phyloP scores from a whole-genome alignment of 176 grass and related monocot species.

The Eremochloa ophiuroides region DNA sequence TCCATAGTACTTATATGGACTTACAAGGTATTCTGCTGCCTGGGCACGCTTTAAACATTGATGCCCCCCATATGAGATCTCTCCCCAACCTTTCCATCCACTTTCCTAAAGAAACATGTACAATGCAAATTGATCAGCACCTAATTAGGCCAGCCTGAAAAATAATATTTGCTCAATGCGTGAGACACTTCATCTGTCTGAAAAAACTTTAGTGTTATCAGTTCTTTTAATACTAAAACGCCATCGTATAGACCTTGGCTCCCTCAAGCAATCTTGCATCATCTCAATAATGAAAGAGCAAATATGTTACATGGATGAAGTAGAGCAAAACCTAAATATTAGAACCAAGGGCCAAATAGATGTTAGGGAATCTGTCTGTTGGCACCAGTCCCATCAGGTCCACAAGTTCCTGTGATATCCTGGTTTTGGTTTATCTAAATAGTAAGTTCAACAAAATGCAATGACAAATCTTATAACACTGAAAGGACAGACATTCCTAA shows the following conservation, averaged over 20 bases:
- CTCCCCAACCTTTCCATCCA: constrained; percentile 98
- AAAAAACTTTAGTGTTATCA: neutral
- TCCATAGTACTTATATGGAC: constrained; percentile 5
- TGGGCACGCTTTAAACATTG: constrained; percentile 75
- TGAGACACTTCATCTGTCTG: neutral
- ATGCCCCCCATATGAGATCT: constrained; percentile 87
- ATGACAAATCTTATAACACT: neutral
- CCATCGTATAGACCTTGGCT: neutral
- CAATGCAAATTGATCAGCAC: neutral
- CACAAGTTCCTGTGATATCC: neutral
- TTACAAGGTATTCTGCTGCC: constrained; percentile 83
- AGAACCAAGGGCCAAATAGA: neutral
- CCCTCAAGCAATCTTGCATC: neutral
- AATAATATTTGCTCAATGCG: neutral
- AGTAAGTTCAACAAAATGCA: neutral
- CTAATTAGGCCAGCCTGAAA: neutral
- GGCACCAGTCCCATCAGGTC: neutral
- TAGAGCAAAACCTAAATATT: neutral
- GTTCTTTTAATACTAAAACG: neutral
- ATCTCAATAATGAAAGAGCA: neutral
- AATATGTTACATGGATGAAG: neutral
- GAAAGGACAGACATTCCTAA: neutral
- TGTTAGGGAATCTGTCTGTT: neutral
- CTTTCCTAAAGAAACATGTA: constrained; percentile 38
- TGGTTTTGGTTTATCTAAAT: neutral